Base-by-base conservation (phyloP, 2,329 filamentous ascomycete genomes). In the Daldinia sp. region DNA sequence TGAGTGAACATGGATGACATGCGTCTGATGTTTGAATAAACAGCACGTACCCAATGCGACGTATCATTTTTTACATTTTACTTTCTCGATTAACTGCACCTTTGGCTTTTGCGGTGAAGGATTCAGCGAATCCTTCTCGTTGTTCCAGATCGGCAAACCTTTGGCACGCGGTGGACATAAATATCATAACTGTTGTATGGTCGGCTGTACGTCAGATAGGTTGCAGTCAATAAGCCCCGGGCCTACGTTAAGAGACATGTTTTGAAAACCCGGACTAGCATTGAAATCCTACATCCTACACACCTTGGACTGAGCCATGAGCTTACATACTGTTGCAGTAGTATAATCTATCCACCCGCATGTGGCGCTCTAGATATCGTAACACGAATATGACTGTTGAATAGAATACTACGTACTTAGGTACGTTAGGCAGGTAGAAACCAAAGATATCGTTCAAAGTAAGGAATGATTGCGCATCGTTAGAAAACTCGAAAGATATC, bases 101-200 rank as follows among this genome's bases (percentile, higher is more conserved):
- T n/a, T 65, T 63, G 64, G 30, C 23, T n/a, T n/a, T 65, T 63
- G 64, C 65, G 61, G 61, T 62, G 58, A 71, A 69, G 69, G 69
- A 71, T 69, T 56, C 44, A 51, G 30, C n/a, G 28, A 67, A 69
- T 69, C 60, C 63, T 65, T 54, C 55, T 42, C 33, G n/a, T 20
- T 39, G 56, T 64, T 60, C 53, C 23, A 57, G 60, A 64, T 58
- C 60, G 63, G 60, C 60, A 69, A 57, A 42, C 57, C 60, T 53
- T 62, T 50, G 15, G 42, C 50, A 61, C 46, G 58, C 18, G 41
- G 60, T 41, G 26, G 48, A 67, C 62, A 67, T 60, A 59, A 54
- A 60, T 66, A 51, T 42, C 33, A 54, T 30, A 61, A 18, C 50
- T 60, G 57, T 51, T 59, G 57, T 60, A 39, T 67, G 28, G 37